These are phyloP conservation scores for Canna indica DNA, from an alignment of 176 grass and related monocot genomes.

Conservation along the genomic window DNA sequence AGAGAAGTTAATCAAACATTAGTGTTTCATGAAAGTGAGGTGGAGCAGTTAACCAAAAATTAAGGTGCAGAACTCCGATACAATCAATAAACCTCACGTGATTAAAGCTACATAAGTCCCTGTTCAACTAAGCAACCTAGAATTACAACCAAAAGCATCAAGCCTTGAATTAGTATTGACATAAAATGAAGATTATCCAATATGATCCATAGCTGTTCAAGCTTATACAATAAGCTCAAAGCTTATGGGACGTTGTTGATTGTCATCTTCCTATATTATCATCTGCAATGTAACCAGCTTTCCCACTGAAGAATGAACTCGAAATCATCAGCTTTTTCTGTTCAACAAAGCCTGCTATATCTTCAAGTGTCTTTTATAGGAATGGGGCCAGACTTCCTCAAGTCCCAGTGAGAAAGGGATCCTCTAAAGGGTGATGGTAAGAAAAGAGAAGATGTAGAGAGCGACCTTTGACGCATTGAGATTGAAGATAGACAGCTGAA, in stretches of 20 bases:
- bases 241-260: not conserved
- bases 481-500: constrained; percentile 89
- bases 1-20: too few relatives aligned
- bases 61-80: too few relatives aligned
- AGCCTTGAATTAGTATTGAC: not conserved
- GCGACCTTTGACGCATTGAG: constrained; percentile 45
- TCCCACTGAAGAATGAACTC: not conserved
- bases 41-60: too few relatives aligned
- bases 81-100: not conserved
- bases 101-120: not conserved
- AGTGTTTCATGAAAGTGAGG: too few relatives aligned
- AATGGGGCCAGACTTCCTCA: constrained; percentile 15
- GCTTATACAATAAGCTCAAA: not conserved
- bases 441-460: constrained; percentile 52
- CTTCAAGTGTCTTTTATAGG: constrained; percentile 22
- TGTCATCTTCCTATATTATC: not conserved
- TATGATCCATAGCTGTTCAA: not conserved
- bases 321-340: not conserved
- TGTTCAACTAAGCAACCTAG: not conserved
- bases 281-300: constrained; percentile 3
- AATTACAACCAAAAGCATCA: too few relatives aligned
- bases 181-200: not conserved
- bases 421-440: constrained; percentile 42
- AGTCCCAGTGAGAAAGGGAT: constrained; percentile 27
- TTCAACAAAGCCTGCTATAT: not conserved